A percentile compares a stretch with the other conserved stretches of the same genome.
phyloP scores from a whole-genome alignment of 345 rosid species.

The Eucalyptus marginata region DNA sequence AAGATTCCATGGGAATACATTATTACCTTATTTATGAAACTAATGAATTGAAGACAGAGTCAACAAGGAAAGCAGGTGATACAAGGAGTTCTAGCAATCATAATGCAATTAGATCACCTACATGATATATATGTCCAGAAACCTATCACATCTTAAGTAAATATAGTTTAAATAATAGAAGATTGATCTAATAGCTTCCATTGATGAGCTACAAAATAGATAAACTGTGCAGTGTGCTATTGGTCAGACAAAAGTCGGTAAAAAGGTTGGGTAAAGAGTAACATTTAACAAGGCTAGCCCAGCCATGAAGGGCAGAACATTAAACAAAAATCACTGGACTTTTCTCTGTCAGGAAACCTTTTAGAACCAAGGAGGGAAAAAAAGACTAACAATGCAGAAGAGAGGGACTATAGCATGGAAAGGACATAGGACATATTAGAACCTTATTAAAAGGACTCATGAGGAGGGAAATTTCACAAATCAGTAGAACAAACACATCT shows the following conservation, averaged over 20 bases:
- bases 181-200: background rate
- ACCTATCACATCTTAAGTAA: background rate
- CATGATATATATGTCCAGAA: background rate
- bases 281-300: background rate
- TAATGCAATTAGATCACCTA: background rate
- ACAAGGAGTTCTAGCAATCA: background rate
- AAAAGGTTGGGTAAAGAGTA: background rate
- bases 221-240: background rate
- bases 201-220: background rate
- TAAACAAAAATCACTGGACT: background rate
- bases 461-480: background rate
- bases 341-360: background rate
- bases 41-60: background rate
- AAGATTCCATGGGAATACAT: background rate
- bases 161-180: background rate
- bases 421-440: background rate
- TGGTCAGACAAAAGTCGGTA: background rate
- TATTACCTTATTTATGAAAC: background rate
- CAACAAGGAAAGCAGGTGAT: background rate
- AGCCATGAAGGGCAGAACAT: background rate
- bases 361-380: background rate
- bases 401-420: background rate
- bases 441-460: background rate
- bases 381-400: background rate
- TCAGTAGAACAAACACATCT: background rate